Conservation (phyloP, 352 stramenopile genomes). For the Plasmopara muralis region DNA sequence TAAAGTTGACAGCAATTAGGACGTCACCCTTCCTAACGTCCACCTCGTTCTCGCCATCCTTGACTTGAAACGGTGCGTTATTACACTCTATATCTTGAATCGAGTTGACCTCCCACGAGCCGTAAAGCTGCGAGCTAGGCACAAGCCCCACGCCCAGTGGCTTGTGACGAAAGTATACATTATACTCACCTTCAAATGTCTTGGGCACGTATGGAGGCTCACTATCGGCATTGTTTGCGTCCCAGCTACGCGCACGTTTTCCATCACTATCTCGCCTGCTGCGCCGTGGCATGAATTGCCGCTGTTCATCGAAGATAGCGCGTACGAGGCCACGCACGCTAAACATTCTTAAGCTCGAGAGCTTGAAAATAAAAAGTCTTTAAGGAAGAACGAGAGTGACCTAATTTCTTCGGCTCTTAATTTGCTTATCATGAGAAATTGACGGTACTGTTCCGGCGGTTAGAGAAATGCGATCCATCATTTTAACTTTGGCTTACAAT, state of each 20-base stretch:
- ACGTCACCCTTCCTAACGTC: conserved; percentile 47
- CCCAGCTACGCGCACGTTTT: conserved; percentile 12
- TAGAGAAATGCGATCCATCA: no score
- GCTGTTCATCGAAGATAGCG: conserved; percentile 32
- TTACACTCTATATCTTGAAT: conserved; percentile 17
- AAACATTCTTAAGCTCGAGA: conserved; percentile 13
- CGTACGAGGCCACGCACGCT: conserved; percentile 28
- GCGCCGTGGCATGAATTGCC: conserved; percentile 8
- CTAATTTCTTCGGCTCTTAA: background rate
- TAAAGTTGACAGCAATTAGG: conserved; percentile 61
- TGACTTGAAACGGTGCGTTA: conserved; percentile 2
- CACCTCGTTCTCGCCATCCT: conserved; percentile 13
- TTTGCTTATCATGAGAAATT: no score
- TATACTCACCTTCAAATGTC: conserved; percentile 60
- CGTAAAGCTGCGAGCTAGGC: conserved; percentile 74
- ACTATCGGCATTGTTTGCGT: conserved; percentile 12
- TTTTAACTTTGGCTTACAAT: no score
- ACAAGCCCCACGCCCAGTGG: conserved; percentile 71
- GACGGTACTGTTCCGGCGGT: no score
- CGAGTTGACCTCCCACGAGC: conserved; percentile 68
- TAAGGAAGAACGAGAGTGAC: background rate
- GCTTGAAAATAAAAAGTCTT: no score
- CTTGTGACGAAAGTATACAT: conserved; percentile 53
- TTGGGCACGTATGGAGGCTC: conserved; percentile 37
- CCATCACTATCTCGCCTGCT: conserved; percentile 1